phyloP scores from a whole-genome alignment of 345 rosid species.

The Brassica juncea region DNA sequence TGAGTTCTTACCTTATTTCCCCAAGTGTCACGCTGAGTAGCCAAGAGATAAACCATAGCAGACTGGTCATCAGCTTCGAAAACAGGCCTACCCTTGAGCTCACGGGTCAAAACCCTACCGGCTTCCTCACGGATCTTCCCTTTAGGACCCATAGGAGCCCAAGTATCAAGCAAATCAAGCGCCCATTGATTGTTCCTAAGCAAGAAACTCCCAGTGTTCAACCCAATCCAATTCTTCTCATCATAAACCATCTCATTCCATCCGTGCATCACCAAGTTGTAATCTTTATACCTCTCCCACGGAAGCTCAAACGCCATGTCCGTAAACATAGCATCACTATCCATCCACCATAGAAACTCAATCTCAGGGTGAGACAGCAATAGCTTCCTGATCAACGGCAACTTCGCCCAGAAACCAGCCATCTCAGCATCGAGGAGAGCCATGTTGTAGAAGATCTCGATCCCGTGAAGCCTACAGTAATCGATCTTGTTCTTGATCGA shows the following conservation, averaged over 20 bases:
- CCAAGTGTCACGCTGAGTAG: slow-evolving; percentile 66
- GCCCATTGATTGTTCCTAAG: slow-evolving; percentile 75
- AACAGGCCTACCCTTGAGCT: slow-evolving; percentile 60
- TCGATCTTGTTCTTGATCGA: slow-evolving; percentile 82
- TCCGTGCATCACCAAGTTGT: slow-evolving; percentile 73
- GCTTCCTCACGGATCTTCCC: slow-evolving; percentile 76
- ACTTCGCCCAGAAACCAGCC: slow-evolving; percentile 78
- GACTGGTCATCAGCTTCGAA: slow-evolving; percentile 85
- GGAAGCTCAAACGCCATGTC: slow-evolving; percentile 85
- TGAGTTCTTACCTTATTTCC: slow-evolving; percentile 50
- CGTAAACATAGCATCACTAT: slow-evolving; percentile 79
- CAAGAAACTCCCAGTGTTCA: slow-evolving; percentile 77
- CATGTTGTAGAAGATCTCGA: slow-evolving; percentile 77
- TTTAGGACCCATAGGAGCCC: slow-evolving; percentile 82
- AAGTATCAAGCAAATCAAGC: slow-evolving; percentile 65
- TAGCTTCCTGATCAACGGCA: slow-evolving; percentile 67
- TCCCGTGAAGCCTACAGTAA: slow-evolving; percentile 70
- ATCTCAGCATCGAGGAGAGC: slow-evolving; percentile 69
- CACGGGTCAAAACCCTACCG: slow-evolving; percentile 59
- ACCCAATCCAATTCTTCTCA: slow-evolving; percentile 69
- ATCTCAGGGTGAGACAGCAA: slow-evolving; percentile 74
- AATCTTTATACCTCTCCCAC: slow-evolving; percentile 69
- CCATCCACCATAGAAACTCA: slow-evolving; percentile 86
- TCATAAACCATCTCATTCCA: slow-evolving; percentile 75
- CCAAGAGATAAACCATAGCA: slow-evolving; percentile 69